Evolutionary conservation across 768 basidiomycete genomes (phyloP).

Genomic region (Kwoniella europaea): DNA sequence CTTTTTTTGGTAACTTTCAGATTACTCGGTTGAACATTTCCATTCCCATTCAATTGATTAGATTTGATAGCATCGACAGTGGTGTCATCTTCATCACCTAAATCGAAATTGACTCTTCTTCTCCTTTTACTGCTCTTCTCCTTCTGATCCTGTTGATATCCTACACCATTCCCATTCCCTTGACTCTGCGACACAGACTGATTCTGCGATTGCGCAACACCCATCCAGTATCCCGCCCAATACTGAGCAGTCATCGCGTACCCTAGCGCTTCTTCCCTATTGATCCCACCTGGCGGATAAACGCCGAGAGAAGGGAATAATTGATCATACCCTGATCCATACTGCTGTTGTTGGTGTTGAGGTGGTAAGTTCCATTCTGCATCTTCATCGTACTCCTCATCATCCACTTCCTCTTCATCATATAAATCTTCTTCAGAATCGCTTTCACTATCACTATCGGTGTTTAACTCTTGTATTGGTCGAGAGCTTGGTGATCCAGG

Average conservation of each 20-base stretch:
- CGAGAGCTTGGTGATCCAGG: slow-evolving; percentile 21
- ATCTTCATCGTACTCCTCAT: slow-evolving; percentile 25
- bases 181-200: neutral
- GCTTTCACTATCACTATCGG: neutral
- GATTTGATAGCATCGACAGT: too few relatives aligned
- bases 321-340: slow-evolving; percentile 7
- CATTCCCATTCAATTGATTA: neutral
- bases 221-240: slow-evolving; percentile 58
- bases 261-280: slow-evolving; percentile 37
- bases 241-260: slow-evolving; percentile 56
- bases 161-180: neutral
- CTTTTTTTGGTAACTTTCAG: slow-evolving; percentile 16
- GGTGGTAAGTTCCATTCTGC: slow-evolving; percentile 9
- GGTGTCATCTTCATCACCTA: neutral
- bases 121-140: neutral
- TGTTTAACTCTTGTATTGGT: neutral
- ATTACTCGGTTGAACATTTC: slow-evolving; percentile 2
- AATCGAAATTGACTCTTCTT: neutral
- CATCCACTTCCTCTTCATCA: slow-evolving; percentile 14
- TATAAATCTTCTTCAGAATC: slow-evolving; percentile 9
- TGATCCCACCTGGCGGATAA: slow-evolving; percentile 12
- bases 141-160: neutral
- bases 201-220: slow-evolving; percentile 37
- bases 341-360: neutral
- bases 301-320: slow-evolving; percentile 3